phyloP scores from a whole-genome alignment of 2,329 filamentous ascomycete genomes.

The Penicillium griseofulvum region DNA sequence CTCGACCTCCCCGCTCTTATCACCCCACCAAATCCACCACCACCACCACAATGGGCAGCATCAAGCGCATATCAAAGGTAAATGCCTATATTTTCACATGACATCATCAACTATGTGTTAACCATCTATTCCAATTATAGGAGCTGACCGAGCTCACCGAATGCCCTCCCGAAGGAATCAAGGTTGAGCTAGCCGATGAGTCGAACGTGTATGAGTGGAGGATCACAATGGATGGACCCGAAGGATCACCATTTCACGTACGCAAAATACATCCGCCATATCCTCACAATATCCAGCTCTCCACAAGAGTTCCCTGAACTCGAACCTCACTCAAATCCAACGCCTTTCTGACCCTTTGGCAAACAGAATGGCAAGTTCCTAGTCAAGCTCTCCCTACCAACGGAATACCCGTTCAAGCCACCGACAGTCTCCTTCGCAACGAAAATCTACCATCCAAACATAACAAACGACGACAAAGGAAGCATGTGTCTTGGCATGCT shows the following conservation, averaged over 20 bases:
- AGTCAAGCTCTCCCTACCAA: slow-evolving; percentile 68
- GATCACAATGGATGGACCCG: slow-evolving; percentile 64
- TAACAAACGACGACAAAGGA: slow-evolving; percentile 81
- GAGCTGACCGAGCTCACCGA: slow-evolving; percentile 59
- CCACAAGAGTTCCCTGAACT: not conserved
- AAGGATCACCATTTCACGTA: slow-evolving; percentile 64
- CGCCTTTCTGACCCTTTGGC: slow-evolving; percentile 4
- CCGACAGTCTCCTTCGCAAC: slow-evolving; percentile 76
- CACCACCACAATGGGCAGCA: slow-evolving; percentile 38
- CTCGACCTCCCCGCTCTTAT: slow-evolving; percentile 12
- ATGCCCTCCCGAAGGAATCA: slow-evolving; percentile 57
- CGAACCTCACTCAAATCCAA: not conserved
- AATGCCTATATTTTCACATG: not conserved
- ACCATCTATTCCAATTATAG: slow-evolving; percentile 36
- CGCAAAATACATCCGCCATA: slow-evolving; percentile 11
- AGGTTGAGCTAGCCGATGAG: slow-evolving; percentile 59
- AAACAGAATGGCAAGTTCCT: slow-evolving; percentile 68
- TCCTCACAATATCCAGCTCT: not conserved
- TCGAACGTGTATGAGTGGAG: slow-evolving; percentile 67
- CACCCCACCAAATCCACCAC: slow-evolving; percentile 11
- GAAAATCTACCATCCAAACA: slow-evolving; percentile 93
- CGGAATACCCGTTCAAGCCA: slow-evolving; percentile 87
- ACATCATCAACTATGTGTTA: not conserved
- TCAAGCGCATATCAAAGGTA: slow-evolving; percentile 51
- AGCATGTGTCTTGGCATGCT: slow-evolving; percentile 83